A percentile compares a stretch with the other conserved stretches of the same genome.
Conservation (phyloP, 768 basidiomycete genomes). For the Asterophora lycoperdoides region DNA sequence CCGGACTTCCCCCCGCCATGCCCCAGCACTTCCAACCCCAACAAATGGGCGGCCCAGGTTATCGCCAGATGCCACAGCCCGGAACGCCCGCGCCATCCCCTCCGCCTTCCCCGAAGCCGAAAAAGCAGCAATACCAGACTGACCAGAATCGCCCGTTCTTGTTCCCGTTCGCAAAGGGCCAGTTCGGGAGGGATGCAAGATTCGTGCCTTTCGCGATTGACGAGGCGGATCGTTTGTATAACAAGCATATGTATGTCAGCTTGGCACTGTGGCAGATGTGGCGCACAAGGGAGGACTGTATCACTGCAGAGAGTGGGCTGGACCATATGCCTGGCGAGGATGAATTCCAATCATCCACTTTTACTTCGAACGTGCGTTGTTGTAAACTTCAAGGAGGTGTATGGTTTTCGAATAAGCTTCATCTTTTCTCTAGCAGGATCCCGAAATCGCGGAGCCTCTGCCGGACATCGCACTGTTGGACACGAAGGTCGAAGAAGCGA, state of each 20-base stretch:
- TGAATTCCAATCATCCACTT: constrained; percentile 49
- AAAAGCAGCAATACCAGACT: constrained; percentile 98
- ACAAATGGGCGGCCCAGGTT: constrained; percentile 21
- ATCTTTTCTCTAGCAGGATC: constrained; percentile 37
- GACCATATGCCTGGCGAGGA: constrained; percentile 73
- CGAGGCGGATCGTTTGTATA: constrained; percentile 90
- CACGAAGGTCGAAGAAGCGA: constrained; percentile 68
- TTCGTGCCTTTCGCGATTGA: constrained; percentile 95
- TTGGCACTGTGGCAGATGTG: constrained; percentile 91
- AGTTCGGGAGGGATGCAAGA: constrained; percentile 50
- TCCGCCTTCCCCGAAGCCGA: constrained; percentile 79
- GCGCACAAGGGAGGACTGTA: constrained; percentile 92
- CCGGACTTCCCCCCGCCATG: constrained; percentile 34
- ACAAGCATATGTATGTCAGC: constrained; percentile 86
- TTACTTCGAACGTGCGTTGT: constrained; percentile 35
- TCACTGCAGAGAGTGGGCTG: constrained; percentile 89
- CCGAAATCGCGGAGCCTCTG: constrained; percentile 58
- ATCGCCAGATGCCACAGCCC: constrained; percentile 55
- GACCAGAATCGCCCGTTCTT: constrained; percentile 92
- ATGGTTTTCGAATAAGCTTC: neutral
- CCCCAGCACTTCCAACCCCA: constrained; percentile 32
- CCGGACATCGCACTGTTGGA: constrained; percentile 72
- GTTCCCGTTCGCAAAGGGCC: constrained; percentile 86
- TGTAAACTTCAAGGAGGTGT: neutral
- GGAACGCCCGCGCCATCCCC: constrained; percentile 91